phyloP scores from a whole-genome alignment of 2,329 filamentous ascomycete species.

The Colletotrichum caudatum region DNA sequence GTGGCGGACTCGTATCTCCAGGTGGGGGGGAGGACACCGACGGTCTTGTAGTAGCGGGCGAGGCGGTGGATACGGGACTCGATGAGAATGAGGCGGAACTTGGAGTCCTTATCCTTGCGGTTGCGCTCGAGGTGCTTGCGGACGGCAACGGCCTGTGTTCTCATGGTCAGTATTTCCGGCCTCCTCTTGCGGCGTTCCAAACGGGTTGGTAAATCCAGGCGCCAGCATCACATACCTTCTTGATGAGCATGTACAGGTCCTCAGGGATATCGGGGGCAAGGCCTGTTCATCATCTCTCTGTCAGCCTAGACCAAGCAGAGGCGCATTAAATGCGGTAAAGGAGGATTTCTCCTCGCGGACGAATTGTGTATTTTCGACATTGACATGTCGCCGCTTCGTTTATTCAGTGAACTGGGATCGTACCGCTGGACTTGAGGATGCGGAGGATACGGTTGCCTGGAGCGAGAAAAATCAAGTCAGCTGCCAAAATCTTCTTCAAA shows the following conservation, averaged over 20 bases:
- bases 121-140: conserved; percentile 99
- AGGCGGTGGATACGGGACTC: conserved; percentile 99
- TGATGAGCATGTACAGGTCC: conserved; percentile 99
- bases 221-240: conserved; percentile 77
- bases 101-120: conserved; percentile 99
- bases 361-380: conserved; percentile 12
- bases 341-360: conserved; percentile 34
- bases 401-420: conserved; percentile 60
- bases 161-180: conserved; percentile 13
- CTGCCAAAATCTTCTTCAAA: conserved; percentile 40
- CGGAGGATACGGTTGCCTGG: conserved; percentile 99
- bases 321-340: conserved; percentile 61
- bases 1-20: conserved; percentile 99
- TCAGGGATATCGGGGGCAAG: conserved; percentile 98
- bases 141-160: conserved; percentile 86
- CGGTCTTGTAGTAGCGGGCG: conserved; percentile 99
- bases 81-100: conserved; percentile 99
- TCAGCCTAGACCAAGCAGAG: conserved; percentile 95
- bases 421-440: conserved; percentile 98
- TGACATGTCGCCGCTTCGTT: conserved; percentile 34
- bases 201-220: background rate
- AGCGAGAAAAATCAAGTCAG: conserved; percentile 53
- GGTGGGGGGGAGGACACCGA: conserved; percentile 84
- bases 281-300: conserved; percentile 90
- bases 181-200: conserved; percentile 1